phyloP scores from a whole-genome alignment of 73 alveolate genomes.

The Blepharisma stoltei region DNA sequence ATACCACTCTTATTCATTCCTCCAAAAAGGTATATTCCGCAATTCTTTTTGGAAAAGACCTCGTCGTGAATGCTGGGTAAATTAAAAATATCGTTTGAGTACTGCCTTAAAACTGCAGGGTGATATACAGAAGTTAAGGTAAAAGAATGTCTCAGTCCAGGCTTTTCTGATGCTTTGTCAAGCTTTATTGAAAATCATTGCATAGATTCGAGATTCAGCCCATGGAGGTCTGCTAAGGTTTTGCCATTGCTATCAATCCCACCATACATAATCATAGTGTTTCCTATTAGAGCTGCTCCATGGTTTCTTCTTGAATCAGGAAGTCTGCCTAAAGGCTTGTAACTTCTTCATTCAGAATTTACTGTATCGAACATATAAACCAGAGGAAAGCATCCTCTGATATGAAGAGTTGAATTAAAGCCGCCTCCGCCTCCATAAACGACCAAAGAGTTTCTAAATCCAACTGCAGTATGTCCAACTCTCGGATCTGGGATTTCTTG shows the following conservation, averaged over 20 bases:
- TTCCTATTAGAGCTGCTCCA: constrained; percentile 32
- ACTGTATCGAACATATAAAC: neutral
- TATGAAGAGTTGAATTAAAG: constrained; percentile 15
- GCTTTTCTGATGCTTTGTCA: neutral
- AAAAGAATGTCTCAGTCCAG: constrained; percentile 17
- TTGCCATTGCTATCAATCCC: neutral
- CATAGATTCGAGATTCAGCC: neutral
- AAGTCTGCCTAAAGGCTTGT: constrained; percentile 8
- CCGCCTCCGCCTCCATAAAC: constrained; percentile 38
- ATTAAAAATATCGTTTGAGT: neutral
- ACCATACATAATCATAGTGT: neutral
- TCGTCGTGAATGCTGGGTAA: neutral
- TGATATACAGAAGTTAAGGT: neutral
- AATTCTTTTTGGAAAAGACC: constrained; percentile 8
- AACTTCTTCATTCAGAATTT: constrained; percentile 6
- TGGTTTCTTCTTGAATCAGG: constrained; percentile 17
- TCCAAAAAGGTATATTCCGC: constrained; percentile 19
- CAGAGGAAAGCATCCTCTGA: constrained; percentile 9
- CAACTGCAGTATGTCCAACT: constrained; percentile 5
- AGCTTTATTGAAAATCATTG: neutral
- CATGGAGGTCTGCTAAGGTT: neutral
- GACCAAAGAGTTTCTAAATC: neutral
- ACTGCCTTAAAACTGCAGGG: neutral
- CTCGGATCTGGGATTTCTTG: constrained; percentile 7
- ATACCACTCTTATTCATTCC: constrained; percentile 17